Evolutionary conservation across 163 green algal species (phyloP), one percentile per base, ranked within the genome.

Genomic region (Chlamydomonas reinhardtii): DNA sequence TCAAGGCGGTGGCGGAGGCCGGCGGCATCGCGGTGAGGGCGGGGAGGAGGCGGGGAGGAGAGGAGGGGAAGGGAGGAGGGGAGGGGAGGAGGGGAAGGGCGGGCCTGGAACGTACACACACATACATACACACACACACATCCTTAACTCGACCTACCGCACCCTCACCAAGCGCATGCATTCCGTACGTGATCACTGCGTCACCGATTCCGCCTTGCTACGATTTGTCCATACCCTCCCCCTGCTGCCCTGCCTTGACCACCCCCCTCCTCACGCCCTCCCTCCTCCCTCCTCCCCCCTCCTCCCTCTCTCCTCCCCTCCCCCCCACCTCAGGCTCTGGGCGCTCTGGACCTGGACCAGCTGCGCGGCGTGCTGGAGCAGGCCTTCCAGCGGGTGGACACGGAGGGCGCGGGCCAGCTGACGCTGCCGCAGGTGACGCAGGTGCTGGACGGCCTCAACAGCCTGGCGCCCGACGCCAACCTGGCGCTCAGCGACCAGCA

Each of bases 301-400:
- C 34, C 68, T 74, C 68, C 68, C 68, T 56, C 74, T 34, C 59
- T 0, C 15, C 74, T 24, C 68, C 12, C 22, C 20, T 68, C 34
- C 20, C 6, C 24, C 29, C 37, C 43, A n/a, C 66, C 79, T 48
- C 54, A 86, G 79, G 70, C 70, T 4, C 71, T 87, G 70, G 85
- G 81, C 31, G 66, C 85, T 52, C 70, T 92, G 82, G 89, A 92
- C 82, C 73, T 92, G 62, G 84, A 88, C 11, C 32, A 27, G n/a
- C 80, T 92, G 54, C 76, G 84, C 11, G 62, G 35, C 25, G 52
- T 90, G 89, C 80, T 92, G 56, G 70, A 85, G 32, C 27, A 68
- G 43, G 79, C 89, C 14, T 91, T 91, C 81, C 75, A 85, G 59
- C 5, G 61, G 34, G 81, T 80, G 25, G 79, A 91, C 65, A 32